These are phyloP conservation scores for Tricholoma hemisulphureum DNA, from an alignment of 768 basidiomycete genomes.

Conservation along the genomic window DNA sequence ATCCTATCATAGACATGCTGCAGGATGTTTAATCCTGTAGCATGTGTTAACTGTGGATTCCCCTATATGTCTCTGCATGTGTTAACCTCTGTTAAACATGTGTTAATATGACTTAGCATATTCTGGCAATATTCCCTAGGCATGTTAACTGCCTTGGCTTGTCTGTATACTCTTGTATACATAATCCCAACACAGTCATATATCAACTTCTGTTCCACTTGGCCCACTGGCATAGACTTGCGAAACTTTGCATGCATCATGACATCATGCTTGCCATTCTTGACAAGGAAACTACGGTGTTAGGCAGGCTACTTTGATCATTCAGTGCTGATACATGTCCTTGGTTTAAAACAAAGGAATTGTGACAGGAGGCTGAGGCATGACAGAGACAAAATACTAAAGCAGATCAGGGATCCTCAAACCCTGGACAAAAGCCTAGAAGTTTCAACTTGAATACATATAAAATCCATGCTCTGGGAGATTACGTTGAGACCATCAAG, in stretches of 20 bases:
- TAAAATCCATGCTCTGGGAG: background rate
- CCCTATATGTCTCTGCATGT: too few species aligned
- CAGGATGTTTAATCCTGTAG: too few species aligned
- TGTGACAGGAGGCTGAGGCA: background rate
- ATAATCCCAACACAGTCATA: too few species aligned
- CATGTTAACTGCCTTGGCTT: too few species aligned
- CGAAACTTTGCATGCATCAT: slow-evolving; percentile 5
- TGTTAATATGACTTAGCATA: too few species aligned
- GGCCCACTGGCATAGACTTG: too few species aligned
- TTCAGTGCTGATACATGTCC: slow-evolving; percentile 15
- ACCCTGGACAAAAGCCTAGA: background rate
- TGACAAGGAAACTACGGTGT: slow-evolving; percentile 17
- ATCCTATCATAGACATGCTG: too few species aligned
- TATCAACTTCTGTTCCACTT: slow-evolving; percentile 25
- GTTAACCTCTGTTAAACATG: too few species aligned
- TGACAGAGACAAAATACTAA: background rate
- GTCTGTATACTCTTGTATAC: too few species aligned
- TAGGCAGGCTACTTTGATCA: slow-evolving; percentile 20
- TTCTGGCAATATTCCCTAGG: too few species aligned
- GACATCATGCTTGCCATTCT: slow-evolving; percentile 9
- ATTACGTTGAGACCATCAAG: background rate
- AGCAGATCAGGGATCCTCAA: background rate
- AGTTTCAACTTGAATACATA: background rate
- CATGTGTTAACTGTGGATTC: too few species aligned
- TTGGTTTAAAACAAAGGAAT: background rate